Percentiles rank a stretch among this genome's conserved stretches.
These are phyloP conservation scores for Gossypium rotundifolium DNA, from an alignment of 345 rosid species.

Conservation along the genomic window DNA sequence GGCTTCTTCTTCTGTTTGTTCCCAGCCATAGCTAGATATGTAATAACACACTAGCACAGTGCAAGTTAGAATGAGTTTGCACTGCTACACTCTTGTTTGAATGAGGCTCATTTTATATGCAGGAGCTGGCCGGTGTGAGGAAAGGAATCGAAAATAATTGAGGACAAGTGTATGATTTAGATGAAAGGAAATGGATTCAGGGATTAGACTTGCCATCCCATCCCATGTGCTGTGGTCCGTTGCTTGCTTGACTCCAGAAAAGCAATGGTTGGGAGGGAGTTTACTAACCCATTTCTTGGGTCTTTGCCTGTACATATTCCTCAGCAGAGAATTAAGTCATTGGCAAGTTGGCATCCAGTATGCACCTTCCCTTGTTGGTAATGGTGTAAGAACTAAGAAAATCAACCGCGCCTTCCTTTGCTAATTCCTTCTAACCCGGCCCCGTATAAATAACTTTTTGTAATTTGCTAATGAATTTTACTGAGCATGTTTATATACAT, in stretches of 20 bases:
- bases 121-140: not conserved
- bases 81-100: not conserved
- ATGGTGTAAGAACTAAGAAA: too few relatives aligned
- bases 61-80: not conserved
- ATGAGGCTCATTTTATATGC: not conserved
- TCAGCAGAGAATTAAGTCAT: not conserved
- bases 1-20: constrained; percentile 1
- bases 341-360: not conserved
- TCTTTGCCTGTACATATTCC: constrained; percentile 3
- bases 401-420: too few relatives aligned
- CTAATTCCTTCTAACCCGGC: too few relatives aligned
- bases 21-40: not conserved
- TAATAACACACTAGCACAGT: not conserved
- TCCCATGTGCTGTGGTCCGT: constrained; percentile 7
- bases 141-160: not conserved
- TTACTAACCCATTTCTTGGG: constrained; percentile 6
- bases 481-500: too few relatives aligned
- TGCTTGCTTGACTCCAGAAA: not conserved
- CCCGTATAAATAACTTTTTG: too few relatives aligned
- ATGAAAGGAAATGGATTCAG: not conserved
- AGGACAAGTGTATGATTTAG: not conserved
- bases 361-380: not conserved
- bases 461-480: too few relatives aligned
- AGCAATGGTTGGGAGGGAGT: constrained; percentile 5
- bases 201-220: not conserved